phyloP scores from a whole-genome alignment of 441 rosid genomes.

The Bruguiera hainesii region DNA sequence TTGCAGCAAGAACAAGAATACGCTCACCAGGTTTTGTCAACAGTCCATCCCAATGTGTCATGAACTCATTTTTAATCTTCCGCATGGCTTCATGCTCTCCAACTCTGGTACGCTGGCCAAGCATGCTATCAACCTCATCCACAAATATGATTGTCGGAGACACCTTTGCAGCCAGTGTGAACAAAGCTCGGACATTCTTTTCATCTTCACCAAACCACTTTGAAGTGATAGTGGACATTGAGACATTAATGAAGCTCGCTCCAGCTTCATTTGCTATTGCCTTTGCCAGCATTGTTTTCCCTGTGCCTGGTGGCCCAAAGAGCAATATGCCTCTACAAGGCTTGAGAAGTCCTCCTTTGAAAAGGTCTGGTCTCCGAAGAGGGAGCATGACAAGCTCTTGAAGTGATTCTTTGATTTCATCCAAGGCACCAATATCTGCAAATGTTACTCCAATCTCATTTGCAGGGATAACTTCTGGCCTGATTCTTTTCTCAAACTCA shows the following conservation, averaged over 20 bases:
- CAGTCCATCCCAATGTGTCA: conserved; percentile 98
- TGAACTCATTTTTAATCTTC: conserved; percentile 95
- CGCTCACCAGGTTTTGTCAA: conserved; percentile 74
- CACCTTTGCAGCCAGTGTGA: conserved; percentile 89
- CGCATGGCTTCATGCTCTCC: conserved; percentile 99
- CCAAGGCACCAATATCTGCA: conserved; percentile 85
- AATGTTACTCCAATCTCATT: conserved; percentile 93
- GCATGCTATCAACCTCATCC: conserved; percentile 99
- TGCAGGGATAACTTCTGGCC: conserved; percentile 98
- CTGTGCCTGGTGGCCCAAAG: conserved; percentile 99
- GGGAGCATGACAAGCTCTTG: conserved; percentile 99
- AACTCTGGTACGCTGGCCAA: conserved; percentile 91
- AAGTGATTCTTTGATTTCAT: conserved; percentile 90
- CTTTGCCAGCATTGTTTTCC: conserved; percentile 99
- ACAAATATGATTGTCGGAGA: conserved; percentile 95
- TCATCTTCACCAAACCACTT: conserved; percentile 99
- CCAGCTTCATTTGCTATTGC: conserved; percentile 99
- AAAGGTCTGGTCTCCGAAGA: conserved; percentile 90
- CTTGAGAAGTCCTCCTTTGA: conserved; percentile 95
- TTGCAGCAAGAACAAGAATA: conserved; percentile 97
- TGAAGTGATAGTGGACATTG: conserved; percentile 99
- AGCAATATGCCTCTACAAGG: conserved; percentile 96
- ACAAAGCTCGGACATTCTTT: conserved; percentile 90
- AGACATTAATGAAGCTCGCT: conserved; percentile 96
- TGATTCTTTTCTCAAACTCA: conserved; percentile 93